A percentile compares a stretch with the other conserved stretches of the same genome.
phyloP scores from a whole-genome alignment of 768 basidiomycete species.

The Filobasidium floriforme region DNA sequence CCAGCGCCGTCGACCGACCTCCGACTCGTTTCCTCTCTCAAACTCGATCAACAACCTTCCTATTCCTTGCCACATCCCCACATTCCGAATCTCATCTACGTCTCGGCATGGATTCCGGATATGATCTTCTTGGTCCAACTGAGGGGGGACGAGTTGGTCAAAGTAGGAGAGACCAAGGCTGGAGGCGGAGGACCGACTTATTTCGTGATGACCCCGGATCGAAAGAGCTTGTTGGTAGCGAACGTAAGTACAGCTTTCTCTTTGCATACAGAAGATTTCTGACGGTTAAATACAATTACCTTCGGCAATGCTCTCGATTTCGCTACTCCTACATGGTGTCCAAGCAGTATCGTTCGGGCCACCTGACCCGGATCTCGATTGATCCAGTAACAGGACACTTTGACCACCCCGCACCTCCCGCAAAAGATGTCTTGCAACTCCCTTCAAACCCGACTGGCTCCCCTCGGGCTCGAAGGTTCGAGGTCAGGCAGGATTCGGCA shows the following conservation, averaged over 20 bases:
- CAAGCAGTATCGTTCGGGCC: conserved; percentile 14
- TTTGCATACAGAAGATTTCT: not conserved
- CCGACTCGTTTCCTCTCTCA: not conserved
- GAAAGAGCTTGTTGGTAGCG: conserved; percentile 14
- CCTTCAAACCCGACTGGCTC: not conserved
- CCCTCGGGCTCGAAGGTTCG: conserved; percentile 1
- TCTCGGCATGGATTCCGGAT: conserved; percentile 14
- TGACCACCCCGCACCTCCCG: not conserved
- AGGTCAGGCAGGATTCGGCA: conserved; percentile 11
- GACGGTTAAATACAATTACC: too few species aligned
- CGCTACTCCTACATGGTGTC: too few species aligned
- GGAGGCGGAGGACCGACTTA: conserved; percentile 16
- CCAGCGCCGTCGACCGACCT: not conserved
- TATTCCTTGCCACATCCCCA: conserved; percentile 8
- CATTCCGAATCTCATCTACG: conserved; percentile 4
- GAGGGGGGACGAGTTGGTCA: not conserved
- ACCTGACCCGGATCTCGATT: conserved; percentile 2
- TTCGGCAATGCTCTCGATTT: not conserved
- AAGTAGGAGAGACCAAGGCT: conserved; percentile 4
- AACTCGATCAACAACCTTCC: conserved; percentile 10
- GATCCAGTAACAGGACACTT: conserved; percentile 14
- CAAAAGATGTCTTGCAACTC: not conserved
- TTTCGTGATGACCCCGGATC: conserved; percentile 10
- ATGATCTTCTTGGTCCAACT: conserved; percentile 12
- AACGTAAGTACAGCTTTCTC: not conserved